phyloP scores from a whole-genome alignment of 2,329 filamentous ascomycete species.

The Penicillium paneum region DNA sequence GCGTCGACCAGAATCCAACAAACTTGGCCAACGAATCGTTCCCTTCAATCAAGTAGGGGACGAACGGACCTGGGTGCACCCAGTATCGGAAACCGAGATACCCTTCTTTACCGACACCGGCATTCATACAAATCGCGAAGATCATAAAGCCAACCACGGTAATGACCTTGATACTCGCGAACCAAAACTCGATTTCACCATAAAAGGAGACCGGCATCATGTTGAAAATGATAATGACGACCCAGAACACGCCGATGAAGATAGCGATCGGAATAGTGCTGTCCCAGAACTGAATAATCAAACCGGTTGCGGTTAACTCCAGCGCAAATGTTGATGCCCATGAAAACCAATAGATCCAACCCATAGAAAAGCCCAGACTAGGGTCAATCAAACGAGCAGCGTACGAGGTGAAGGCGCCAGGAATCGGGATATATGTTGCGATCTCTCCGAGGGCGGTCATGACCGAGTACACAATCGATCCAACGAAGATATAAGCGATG shows the following conservation, averaged over 20 bases:
- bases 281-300: slow-evolving; percentile 75
- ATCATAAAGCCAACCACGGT: slow-evolving; percentile 73
- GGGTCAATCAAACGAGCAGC: slow-evolving; percentile 71
- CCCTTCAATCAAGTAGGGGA: slow-evolving; percentile 58
- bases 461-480: slow-evolving; percentile 69
- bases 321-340: slow-evolving; percentile 72
- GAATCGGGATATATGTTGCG: slow-evolving; percentile 71
- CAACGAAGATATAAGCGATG: slow-evolving; percentile 67
- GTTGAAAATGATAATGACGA: slow-evolving; percentile 65
- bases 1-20: slow-evolving; percentile 56
- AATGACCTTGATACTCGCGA: slow-evolving; percentile 71
- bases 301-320: slow-evolving; percentile 66
- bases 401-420: slow-evolving; percentile 73
- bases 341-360: slow-evolving; percentile 80
- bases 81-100: slow-evolving; percentile 73
- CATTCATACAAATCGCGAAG: slow-evolving; percentile 71
- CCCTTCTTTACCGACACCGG: slow-evolving; percentile 65
- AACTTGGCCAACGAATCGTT: slow-evolving; percentile 59
- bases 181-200: slow-evolving; percentile 75
- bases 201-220: slow-evolving; percentile 69
- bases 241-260: slow-evolving; percentile 71
- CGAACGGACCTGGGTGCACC: slow-evolving; percentile 65
- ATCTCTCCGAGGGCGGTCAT: slow-evolving; percentile 67
- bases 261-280: slow-evolving; percentile 61
- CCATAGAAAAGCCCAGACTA: slow-evolving; percentile 70